A percentile compares a stretch with the other conserved stretches of the same genome.
phyloP scores from a whole-genome alignment of 2,329 filamentous ascomycete species.

The Sordariomycetes sp. region DNA sequence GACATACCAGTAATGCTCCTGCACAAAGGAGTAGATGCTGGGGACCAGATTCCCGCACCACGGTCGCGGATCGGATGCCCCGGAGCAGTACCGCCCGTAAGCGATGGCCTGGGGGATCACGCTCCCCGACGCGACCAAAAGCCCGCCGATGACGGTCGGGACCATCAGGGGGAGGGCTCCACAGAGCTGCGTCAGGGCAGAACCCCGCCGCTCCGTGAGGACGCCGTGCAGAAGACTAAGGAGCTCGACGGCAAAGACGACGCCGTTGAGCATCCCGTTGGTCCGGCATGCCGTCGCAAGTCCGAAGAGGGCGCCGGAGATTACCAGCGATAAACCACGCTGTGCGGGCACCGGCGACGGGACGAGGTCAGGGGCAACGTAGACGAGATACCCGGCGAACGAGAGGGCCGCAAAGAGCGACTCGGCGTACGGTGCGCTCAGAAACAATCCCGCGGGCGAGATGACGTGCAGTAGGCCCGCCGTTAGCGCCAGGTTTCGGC shows the following conservation, averaged over 20 bases:
- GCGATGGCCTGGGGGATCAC: constrained; percentile 62
- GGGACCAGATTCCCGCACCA: constrained; percentile 70
- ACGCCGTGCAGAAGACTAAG: constrained; percentile 21
- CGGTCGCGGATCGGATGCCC: constrained; percentile 27
- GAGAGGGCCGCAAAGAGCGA: constrained; percentile 65
- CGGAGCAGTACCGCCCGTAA: constrained; percentile 56
- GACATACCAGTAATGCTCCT: constrained; percentile 75
- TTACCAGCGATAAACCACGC: constrained; percentile 27
- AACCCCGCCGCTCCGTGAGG: constrained; percentile 13
- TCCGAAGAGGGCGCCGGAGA: constrained; percentile 57
- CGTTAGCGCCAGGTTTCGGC: constrained; percentile 47
- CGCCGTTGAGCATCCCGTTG: constrained; percentile 75
- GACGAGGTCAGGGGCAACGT: constrained; percentile 41
- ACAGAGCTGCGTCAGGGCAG: constrained; percentile 27
- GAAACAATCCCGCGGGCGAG: constrained; percentile 78
- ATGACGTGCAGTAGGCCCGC: constrained; percentile 66
- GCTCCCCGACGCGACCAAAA: constrained; percentile 53
- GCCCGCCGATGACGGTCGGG: constrained; percentile 51
- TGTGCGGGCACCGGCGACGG: constrained; percentile 17
- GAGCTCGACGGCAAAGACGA: constrained; percentile 51
- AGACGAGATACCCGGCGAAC: constrained; percentile 55
- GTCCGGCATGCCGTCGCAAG: constrained; percentile 62
- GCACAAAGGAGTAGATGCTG: constrained; percentile 86
- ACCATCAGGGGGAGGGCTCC: constrained; percentile 20
- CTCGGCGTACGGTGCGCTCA: constrained; percentile 79